Evolutionary conservation across 495 filamentous ascomycete species (phyloP), one percentile per base, ranked within the genome.

Genomic region (Glarea lozoyensis): DNA sequence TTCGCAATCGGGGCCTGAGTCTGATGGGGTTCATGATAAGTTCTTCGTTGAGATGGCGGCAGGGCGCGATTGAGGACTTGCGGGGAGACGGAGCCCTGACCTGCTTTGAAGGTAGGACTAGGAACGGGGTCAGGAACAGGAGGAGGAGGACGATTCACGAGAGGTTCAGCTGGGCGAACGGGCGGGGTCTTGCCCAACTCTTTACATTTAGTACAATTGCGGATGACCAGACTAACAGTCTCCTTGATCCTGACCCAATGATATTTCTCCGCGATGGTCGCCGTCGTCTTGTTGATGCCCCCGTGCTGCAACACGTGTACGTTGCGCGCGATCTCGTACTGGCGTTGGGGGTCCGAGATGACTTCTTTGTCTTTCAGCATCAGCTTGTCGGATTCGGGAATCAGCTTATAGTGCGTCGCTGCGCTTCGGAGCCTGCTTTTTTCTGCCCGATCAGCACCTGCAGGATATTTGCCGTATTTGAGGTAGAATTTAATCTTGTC

Each of bases 221-320:
- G 82, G 66, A 98, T 95, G 56, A 95, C 89, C 50, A 86, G 76
- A 57, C 83, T 90, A 43, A 95, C 92, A 0, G 90, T 97, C 60
- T 96, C 90, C 60, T 97, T 98, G 66, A 98, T 97, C 23, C 92
- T 75, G n/a, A 93, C 89, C 92, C 92, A 98, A 59, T 96, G 92
- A 55, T 86, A 96, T 51, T 84, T 83, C 60, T 94, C 83, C 2
- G 92, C 88, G 49, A 98, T 95, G 16, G 79, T 82, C 7, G 88
- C 87, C 0, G 92, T 98, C 1, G 90, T 96, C 64, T 95, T 97
- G 70, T 98, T 98, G 63, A 98, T 97, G 40, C 92, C 92, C 4
- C 82, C 87, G 60, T 98, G 92, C n/a, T 78, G 69, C 24, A 58
- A 48, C 34, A 78, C 63, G 60, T 98, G 92, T 10, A 88, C 70